A percentile compares a stretch with the other conserved stretches of the same genome.
These are phyloP conservation scores for Ceratopteris richardii DNA, from an alignment of 75 land plant species.

Conservation along the genomic window DNA sequence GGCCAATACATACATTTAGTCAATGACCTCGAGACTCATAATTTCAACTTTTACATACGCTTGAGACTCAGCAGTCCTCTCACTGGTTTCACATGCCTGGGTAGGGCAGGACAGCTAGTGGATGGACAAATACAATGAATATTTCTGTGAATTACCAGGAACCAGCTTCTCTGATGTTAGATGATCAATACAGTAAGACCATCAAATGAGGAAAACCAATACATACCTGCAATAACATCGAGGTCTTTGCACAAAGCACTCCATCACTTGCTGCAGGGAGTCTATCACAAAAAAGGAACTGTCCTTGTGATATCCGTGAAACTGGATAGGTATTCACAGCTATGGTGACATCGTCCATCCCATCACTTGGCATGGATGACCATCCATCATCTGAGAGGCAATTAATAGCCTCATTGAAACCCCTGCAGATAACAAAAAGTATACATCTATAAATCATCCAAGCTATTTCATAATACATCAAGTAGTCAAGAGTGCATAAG, in stretches of 20 bases:
- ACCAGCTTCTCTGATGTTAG: no score
- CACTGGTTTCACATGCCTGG: no score
- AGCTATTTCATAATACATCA: neutral
- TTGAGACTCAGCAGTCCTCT: no score
- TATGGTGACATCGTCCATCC: slow-evolving; percentile 89
- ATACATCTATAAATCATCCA: neutral
- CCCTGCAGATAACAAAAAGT: slow-evolving; percentile 36
- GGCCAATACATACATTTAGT: no score
- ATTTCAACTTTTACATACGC: no score
- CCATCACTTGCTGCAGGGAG: slow-evolving; percentile 59
- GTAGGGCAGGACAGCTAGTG: no score
- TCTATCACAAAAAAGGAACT: slow-evolving; percentile 31
- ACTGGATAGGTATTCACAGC: slow-evolving; percentile 53
- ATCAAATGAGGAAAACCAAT: no score
- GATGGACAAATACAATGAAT: no score
- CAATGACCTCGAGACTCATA: no score
- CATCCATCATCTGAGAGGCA: slow-evolving; percentile 99
- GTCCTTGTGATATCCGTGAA: slow-evolving; percentile 43
- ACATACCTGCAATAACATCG: slow-evolving; percentile 92
- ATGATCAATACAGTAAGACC: no score
- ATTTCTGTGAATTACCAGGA: no score
- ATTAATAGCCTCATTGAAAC: slow-evolving; percentile 97
- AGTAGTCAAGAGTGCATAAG: no score
- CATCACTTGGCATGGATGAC: slow-evolving; percentile 78
- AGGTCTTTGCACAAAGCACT: slow-evolving; percentile 92